These are phyloP conservation scores for Cenococcum geophilum DNA, from an alignment of 495 filamentous ascomycete species.

Conservation along the genomic window DNA sequence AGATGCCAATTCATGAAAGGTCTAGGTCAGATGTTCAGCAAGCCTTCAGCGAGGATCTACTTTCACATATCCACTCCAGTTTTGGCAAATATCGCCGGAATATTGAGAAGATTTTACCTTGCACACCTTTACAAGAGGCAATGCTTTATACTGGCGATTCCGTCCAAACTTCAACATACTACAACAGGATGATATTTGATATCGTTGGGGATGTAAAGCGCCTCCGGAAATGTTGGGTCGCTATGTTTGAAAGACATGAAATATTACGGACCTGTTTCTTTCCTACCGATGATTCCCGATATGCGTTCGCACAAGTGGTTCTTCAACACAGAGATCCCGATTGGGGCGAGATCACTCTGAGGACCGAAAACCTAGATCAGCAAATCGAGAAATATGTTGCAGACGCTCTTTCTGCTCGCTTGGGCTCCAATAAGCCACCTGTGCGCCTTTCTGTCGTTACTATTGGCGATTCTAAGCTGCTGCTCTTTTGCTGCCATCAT, in stretches of 20 bases:
- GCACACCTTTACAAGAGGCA: slow-evolving; percentile 74
- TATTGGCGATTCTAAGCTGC: not conserved
- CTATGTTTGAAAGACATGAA: slow-evolving; percentile 50
- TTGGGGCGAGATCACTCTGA: slow-evolving; percentile 30
- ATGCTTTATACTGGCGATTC: slow-evolving; percentile 58
- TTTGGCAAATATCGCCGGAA: slow-evolving; percentile 36
- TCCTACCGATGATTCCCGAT: slow-evolving; percentile 44
- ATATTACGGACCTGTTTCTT: slow-evolving; percentile 61
- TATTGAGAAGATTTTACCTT: slow-evolving; percentile 59
- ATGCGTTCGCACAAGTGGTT: slow-evolving; percentile 56
- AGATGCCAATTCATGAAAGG: not conserved
- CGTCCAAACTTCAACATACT: slow-evolving; percentile 41
- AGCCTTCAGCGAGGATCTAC: slow-evolving; percentile 39
- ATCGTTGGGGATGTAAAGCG: slow-evolving; percentile 41
- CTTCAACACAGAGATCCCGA: slow-evolving; percentile 35
- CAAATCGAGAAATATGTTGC: slow-evolving; percentile 12
- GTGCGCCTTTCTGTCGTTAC: slow-evolving; percentile 5
- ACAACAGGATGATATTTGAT: slow-evolving; percentile 50
- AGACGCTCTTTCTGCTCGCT: not conserved
- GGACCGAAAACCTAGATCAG: not conserved
- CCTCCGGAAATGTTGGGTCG: slow-evolving; percentile 45
- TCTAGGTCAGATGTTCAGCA: not conserved
- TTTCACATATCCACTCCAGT: slow-evolving; percentile 32
- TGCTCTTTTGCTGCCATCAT: slow-evolving; percentile 51
- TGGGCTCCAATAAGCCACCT: slow-evolving; percentile 21